Base-by-base conservation (phyloP, 345 rosid species). In the Linum tenue region DNA sequence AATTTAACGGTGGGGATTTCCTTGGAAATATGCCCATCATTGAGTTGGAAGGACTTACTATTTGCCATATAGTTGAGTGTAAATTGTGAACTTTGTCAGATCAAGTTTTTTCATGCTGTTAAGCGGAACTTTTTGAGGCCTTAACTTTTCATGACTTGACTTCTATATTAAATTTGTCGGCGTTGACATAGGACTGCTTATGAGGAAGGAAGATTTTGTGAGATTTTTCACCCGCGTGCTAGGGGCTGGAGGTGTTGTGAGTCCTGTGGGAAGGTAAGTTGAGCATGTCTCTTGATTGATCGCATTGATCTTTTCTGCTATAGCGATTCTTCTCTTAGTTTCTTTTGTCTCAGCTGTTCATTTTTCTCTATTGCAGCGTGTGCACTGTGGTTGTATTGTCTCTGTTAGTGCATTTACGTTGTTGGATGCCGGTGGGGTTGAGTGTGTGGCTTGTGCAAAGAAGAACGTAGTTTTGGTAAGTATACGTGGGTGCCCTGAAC, bases 341-440 rank as follows among this genome's bases (percentile, higher is more conserved):
- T 53, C 56, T 71, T 48, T 65, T 61, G 68, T 51, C 48, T 14
- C 44, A 64, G 65, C 31, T 22, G 31, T 22, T 22, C 31, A 22
- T 22, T 22, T 22, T 22, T 48, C 76, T 67, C 7, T 59, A 42
- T 75, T 67, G 59, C 88, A 92, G 98, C 75, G 82, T 64, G 85
- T 92, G 64, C 98, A 92, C 68, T 92, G 96, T 81, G 98, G 98
- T 55, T 92, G 98, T 69, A 76, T 87, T 73, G 98, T 89, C 57
- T 82, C 95, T 16, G 70, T 74, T 61, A 73, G 55, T 11, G 67
- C 83, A 67, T 44, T 89, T 38, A 84, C 84, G 78, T 75, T 83
- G 62, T 65, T 92, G 84, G 96, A 92, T 78, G 76, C 55, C 70
- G 98, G 95, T 43, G 98, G 98, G 51, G 80, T 92, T 74, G 86